Evolutionary conservation across 75 land plant species (phyloP).

Genomic region (Pinus albicaulis): DNA sequence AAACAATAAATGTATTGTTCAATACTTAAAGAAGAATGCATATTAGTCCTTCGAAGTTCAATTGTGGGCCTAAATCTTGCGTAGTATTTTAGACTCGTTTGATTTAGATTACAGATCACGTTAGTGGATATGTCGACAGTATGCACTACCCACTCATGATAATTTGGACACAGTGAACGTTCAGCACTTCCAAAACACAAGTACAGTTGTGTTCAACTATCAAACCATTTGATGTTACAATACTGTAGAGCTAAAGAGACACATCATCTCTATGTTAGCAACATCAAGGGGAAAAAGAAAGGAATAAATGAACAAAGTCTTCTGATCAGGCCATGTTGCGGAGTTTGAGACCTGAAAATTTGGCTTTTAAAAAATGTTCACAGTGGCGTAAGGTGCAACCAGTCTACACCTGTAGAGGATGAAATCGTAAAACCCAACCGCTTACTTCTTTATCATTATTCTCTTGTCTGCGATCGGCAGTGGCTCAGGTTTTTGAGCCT

Average conservation of each 20-base stretch:
- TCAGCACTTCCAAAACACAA: not conserved
- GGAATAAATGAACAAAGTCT: not conserved
- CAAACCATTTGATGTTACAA: not conserved
- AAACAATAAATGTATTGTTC: no score
- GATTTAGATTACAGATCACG: not conserved
- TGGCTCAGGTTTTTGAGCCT: slow-evolving; percentile 80
- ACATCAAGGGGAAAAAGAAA: not conserved
- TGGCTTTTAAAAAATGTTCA: not conserved
- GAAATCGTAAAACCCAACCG: not conserved
- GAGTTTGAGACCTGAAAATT: not conserved
- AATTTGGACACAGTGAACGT: not conserved
- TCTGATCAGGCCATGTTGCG: not conserved
- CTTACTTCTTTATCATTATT: slow-evolving; percentile 51
- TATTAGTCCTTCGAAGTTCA: no score
- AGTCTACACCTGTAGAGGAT: not conserved
- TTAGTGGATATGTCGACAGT: not conserved
- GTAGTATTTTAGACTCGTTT: not conserved
- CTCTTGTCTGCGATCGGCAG: slow-evolving; percentile 89
- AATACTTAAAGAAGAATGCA: no score
- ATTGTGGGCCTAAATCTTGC: no score
- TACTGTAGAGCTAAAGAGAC: slow-evolving; percentile 1
- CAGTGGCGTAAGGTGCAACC: not conserved
- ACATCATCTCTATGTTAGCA: not conserved
- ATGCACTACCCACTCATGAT: not conserved
- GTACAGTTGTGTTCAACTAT: not conserved